Evolutionary conservation across 257 asterid species (phyloP), one percentile per base, ranked within the genome.

Genomic region (Jacaranda copaia): DNA sequence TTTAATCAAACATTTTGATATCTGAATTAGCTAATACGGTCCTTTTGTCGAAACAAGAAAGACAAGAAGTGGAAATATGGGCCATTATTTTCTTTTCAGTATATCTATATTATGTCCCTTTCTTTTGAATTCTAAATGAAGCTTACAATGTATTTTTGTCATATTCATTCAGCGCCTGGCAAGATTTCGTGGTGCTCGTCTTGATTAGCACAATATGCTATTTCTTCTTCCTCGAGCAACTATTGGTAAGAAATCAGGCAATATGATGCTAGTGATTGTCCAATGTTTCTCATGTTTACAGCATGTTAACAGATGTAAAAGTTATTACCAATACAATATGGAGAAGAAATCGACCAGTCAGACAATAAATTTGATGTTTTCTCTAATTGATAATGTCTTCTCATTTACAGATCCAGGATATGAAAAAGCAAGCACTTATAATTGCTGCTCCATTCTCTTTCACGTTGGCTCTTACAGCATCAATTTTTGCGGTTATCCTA

Each of bases 151-250:
- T 39, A 25, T 20, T 65, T 67, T 71, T 75, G 32, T 40, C 45
- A 51, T 70, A 35, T 82, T 69, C 49, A 72, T 78, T 79, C 88
- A 92, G 97, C 77, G 91, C 93, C 65, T 95, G 99, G 98, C 99
- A 91, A 87, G 99, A 95, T 84, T 91, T 95, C 70, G 98, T 89
- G 88, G 99, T 95, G 80, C 98, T 95, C 61, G 86, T 95, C 84
- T 84, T 95, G 87, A 89, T 95, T 63, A 93, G 97, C 92, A 91
- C 96, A 45, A 84, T 95, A 65, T 93, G 99, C 93, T 95, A 91
- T 81, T 95, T 95, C 90, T 93, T 93, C 93, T 93, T 88, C 90
- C 90, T 95, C 39, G 99, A 95, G 88, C 97, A 93, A 82, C 85
- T 95, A 70, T 83, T 95, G 88, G 99, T 95, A 82, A 85, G 96